Conservation (phyloP, 1,139 yeast species). For the Arxiozyma slooffiae region DNA sequence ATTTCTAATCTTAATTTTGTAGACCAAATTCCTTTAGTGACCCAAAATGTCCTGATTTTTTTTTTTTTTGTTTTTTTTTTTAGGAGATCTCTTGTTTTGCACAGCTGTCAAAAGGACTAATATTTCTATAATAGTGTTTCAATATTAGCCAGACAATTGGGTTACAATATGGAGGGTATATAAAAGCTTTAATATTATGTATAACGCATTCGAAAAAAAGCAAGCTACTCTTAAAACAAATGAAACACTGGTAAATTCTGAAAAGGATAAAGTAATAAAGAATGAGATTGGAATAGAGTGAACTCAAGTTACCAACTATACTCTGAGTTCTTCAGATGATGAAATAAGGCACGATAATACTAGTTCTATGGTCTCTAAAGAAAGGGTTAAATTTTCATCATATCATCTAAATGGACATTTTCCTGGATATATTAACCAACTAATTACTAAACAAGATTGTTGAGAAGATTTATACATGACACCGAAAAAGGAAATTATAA, state of each 20-base stretch:
- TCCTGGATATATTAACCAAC: constrained; percentile 35
- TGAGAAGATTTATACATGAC: too few relatives aligned
- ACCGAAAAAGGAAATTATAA: too few relatives aligned
- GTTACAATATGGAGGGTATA: constrained; percentile 87
- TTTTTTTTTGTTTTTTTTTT: too few relatives aligned
- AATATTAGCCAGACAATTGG: constrained; percentile 86
- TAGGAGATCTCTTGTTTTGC: constrained; percentile 83
- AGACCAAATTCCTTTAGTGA: constrained; percentile 87
- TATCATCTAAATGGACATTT: constrained; percentile 14
- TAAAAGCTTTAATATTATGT: constrained; percentile 53
- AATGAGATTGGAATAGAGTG: neutral
- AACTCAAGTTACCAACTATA: neutral
- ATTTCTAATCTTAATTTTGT: constrained; percentile 41
- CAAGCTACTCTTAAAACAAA: constrained; percentile 27
- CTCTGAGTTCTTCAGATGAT: neutral
- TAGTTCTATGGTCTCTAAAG: neutral
- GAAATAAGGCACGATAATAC: neutral
- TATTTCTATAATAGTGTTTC: constrained; percentile 75
- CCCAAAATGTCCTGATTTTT: constrained; percentile 69
- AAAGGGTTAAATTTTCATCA: constrained; percentile 1
- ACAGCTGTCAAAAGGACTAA: constrained; percentile 78
- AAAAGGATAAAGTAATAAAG: neutral
- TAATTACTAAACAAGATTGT: constrained; percentile 63
- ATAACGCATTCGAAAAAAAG: constrained; percentile 45
- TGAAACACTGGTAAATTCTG: neutral